phyloP scores from a whole-genome alignment of 2,329 filamentous ascomycete species.

The Stemphylium lycopersici region DNA sequence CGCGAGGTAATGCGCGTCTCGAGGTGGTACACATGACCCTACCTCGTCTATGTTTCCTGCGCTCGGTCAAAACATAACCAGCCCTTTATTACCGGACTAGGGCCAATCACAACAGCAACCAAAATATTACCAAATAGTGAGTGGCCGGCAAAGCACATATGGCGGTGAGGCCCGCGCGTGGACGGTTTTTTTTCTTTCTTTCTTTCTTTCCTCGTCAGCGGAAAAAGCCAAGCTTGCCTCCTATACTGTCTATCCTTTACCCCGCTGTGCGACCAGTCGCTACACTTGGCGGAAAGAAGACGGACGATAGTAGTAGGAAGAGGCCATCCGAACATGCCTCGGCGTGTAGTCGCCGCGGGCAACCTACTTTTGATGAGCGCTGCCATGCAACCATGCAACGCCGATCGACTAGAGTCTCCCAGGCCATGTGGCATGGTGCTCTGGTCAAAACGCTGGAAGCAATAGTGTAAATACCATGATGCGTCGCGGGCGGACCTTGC shows the following conservation, averaged over 20 bases:
- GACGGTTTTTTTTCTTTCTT: neutral
- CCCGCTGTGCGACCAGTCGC: slow-evolving; percentile 4
- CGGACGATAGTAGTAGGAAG: neutral
- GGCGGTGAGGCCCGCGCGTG: slow-evolving; percentile 7
- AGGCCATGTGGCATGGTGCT: no score
- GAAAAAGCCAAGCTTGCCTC: neutral
- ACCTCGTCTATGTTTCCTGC: slow-evolving; percentile 8
- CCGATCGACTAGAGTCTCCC: neutral
- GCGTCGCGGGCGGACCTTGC: neutral
- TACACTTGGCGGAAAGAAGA: slow-evolving; percentile 1
- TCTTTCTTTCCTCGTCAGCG: neutral
- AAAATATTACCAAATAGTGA: neutral
- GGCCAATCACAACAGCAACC: slow-evolving; percentile 1
- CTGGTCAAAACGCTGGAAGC: neutral
- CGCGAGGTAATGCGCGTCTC: neutral
- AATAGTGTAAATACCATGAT: neutral
- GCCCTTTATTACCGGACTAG: neutral
- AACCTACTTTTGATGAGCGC: no score
- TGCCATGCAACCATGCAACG: neutral
- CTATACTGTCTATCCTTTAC: neutral
- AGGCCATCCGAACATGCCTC: neutral
- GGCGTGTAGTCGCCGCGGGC: neutral
- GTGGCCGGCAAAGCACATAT: slow-evolving; percentile 12
- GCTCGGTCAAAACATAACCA: neutral
- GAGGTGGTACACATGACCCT: slow-evolving; percentile 11